phyloP scores from a whole-genome alignment of 257 asterid genomes.

The Capsicum chinense region DNA sequence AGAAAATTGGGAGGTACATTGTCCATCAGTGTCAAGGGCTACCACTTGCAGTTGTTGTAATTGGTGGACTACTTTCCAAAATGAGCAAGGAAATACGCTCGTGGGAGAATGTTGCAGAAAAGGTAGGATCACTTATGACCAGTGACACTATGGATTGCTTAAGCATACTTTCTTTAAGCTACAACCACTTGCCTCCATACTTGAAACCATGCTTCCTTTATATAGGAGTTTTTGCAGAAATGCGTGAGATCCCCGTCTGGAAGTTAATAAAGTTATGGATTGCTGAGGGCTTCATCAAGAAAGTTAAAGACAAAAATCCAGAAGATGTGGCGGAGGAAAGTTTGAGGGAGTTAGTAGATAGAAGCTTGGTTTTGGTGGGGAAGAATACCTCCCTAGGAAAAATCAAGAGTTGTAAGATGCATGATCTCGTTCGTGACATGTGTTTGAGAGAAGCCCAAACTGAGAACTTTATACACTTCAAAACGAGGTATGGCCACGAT shows the following conservation, averaged over 20 bases:
- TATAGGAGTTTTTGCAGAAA: slow-evolving; percentile 1
- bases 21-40: not conserved
- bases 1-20: slow-evolving; percentile 2
- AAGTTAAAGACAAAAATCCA: not conserved
- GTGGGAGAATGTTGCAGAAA: slow-evolving; percentile 10
- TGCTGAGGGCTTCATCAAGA: slow-evolving; percentile 3
- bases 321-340: slow-evolving; percentile 9
- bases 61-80: not conserved
- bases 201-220: slow-evolving; percentile 23
- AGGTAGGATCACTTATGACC: not conserved
- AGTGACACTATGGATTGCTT: not conserved
- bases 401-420: not conserved
- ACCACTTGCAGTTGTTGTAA: slow-evolving; percentile 9
- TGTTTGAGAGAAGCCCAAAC: not conserved
- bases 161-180: slow-evolving; percentile 9
- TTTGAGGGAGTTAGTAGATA: not conserved
- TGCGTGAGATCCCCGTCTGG: not conserved
- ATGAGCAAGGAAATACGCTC: not conserved
- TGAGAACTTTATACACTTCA: not conserved
- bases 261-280: slow-evolving; percentile 10
- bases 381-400: not conserved
- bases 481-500: not conserved
- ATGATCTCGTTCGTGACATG: slow-evolving; percentile 19
- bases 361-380: not conserved
- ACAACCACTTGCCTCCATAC: slow-evolving; percentile 17